Percentiles rank a stretch among this genome's conserved stretches.
Conservation (phyloP, 257 asterid genomes). For the Perilla frutescens region DNA sequence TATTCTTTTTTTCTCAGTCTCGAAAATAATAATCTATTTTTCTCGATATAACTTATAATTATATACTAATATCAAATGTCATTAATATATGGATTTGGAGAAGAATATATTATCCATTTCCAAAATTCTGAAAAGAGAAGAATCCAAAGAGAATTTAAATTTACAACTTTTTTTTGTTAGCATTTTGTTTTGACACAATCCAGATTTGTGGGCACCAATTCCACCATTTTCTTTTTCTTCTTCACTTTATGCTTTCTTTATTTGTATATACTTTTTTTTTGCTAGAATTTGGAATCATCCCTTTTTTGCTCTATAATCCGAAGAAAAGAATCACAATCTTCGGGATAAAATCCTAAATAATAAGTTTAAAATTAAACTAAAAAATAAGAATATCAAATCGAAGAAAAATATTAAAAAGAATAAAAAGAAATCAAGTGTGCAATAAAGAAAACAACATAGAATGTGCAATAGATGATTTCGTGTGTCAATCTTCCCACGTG, state of each 20-base stretch:
- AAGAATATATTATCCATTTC: neutral
- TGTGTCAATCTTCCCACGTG: too few relatives aligned
- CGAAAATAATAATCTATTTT: too few relatives aligned
- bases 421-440: too few relatives aligned
- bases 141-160: slow-evolving; percentile 31
- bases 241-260: slow-evolving; percentile 43
- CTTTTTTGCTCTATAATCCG: slow-evolving; percentile 42
- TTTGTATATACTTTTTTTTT: slow-evolving; percentile 48
- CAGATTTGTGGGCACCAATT: slow-evolving; percentile 46
- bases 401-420: too few relatives aligned
- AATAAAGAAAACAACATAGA: too few relatives aligned
- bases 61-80: too few relatives aligned
- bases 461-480: too few relatives aligned
- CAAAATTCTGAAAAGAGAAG: slow-evolving; percentile 34
- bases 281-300: slow-evolving; percentile 43
- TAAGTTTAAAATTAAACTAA: too few relatives aligned
- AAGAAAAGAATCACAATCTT: slow-evolving; percentile 49
- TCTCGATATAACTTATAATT: too few relatives aligned
- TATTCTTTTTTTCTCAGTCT: too few relatives aligned
- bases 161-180: slow-evolving; percentile 28
- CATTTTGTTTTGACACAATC: slow-evolving; percentile 52
- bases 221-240: slow-evolving; percentile 9
- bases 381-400: too few relatives aligned
- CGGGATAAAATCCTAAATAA: neutral
- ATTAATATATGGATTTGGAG: too few relatives aligned